phyloP scores from a whole-genome alignment of 345 rosid species.

The Excoecaria cochinchinensis region DNA sequence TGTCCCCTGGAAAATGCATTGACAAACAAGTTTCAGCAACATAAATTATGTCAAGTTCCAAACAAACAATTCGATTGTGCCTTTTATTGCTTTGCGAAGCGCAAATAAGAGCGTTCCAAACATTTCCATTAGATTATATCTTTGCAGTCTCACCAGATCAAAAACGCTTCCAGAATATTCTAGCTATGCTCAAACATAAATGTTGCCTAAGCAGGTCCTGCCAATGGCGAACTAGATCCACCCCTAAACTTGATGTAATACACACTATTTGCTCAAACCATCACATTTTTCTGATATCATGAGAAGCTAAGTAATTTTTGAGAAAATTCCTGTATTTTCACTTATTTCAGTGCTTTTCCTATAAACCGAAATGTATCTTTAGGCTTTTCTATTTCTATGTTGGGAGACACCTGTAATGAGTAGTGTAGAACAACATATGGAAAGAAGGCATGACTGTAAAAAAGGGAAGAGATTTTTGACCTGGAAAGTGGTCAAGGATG shows the following conservation, averaged over 20 bases:
- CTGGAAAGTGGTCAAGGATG: constrained; percentile 51
- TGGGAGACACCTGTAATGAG: background rate
- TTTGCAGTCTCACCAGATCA: background rate
- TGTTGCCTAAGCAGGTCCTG: background rate
- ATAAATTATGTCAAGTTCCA: background rate
- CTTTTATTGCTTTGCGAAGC: background rate
- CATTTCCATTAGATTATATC: background rate
- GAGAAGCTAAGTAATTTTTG: background rate
- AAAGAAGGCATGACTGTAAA: background rate
- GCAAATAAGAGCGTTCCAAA: background rate
- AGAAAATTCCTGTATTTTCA: background rate
- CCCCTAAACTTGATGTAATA: background rate
- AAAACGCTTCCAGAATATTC: background rate
- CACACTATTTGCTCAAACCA: background rate
- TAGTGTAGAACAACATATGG: background rate
- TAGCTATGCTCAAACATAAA: background rate
- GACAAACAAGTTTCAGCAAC: background rate
- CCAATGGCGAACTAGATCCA: background rate
- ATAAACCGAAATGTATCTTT: too few relatives aligned
- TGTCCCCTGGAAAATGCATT: constrained; percentile 51
- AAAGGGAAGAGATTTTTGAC: constrained; percentile 31
- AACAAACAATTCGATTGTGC: background rate
- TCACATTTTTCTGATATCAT: background rate
- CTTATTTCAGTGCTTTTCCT: background rate
- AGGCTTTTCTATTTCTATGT: too few relatives aligned